Evolutionary conservation across 2,329 filamentous ascomycete genomes (phyloP), one percentile per base, ranked within the genome.

Genomic region (Thielaviopsis musarum): DNA sequence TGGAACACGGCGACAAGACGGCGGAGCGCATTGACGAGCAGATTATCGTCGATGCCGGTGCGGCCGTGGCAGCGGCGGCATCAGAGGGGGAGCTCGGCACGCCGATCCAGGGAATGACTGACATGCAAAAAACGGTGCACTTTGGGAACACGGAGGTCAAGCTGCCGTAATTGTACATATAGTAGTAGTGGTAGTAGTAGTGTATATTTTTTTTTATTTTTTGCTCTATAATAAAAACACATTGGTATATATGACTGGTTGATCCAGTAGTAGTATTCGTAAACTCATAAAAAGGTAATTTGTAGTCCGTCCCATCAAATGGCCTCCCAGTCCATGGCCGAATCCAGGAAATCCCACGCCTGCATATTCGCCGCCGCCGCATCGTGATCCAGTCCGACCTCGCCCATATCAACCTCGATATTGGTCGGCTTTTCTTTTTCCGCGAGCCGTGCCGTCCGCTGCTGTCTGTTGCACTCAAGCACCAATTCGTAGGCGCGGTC

Each of bases 31-130:
- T 85, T 55, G 83, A 87, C 65, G 75, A 83, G 66, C 80, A 85
- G 68, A 78, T 85, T 55, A 79, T 87, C 59, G 82, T 87, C 52
- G 81, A 86, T 54, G 79, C 75, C 0, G 84, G 83, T 13, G 76
- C 71, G 61, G 69, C 74, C 0, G 66, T 71, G 2, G 62, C 66
- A 38, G 71, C 69, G 57, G 61, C 62, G 6, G 49, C 59, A 22
- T 60, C 59, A 15, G 62, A 58, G 21, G 57, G 56, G 4, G 55
- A 58, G 21, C 30, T 60, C n/a, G 52, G 52, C 5, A 30, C 41
- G 38, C 61, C 61, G 56, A 59, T 62, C n/a, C 61, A 62, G 45
- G 45, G n/a, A 15, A 62, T 60, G 61, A 52, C 49, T 10, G 54
- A 57, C n/a, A 51, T 34, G 54, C 61, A 62, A 30, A 59, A 58